A percentile compares a stretch with the other conserved stretches of the same genome.
phyloP scores from a whole-genome alignment of 352 stramenopile species.

The Pythium utonaiense region DNA sequence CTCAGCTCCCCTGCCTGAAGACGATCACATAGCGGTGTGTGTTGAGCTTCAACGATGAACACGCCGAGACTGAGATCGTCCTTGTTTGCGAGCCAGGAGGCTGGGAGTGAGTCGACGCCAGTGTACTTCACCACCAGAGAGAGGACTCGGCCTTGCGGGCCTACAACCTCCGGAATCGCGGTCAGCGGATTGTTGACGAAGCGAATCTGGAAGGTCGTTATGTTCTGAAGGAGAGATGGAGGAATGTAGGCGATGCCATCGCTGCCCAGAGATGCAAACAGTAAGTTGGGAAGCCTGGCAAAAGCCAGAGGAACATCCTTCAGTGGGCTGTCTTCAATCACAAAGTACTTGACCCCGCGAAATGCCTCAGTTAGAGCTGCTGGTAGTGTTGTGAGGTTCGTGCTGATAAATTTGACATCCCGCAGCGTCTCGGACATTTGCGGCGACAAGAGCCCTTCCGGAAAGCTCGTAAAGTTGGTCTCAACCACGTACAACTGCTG shows the following conservation, averaged over 20 bases:
- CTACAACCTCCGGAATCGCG: background rate
- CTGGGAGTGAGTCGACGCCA: background rate
- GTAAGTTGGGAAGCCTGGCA: background rate
- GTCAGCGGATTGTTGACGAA: constrained; percentile 10
- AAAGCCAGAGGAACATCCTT: background rate
- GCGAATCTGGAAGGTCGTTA: background rate
- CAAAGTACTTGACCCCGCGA: background rate
- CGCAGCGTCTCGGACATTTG: background rate
- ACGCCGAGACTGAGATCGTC: no score
- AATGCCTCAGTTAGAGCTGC: background rate
- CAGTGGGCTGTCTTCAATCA: background rate
- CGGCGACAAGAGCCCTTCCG: background rate
- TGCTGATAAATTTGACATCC: constrained; percentile 1
- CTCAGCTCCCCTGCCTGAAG: no score
- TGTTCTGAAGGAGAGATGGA: background rate
- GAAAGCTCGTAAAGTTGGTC: constrained; percentile 8
- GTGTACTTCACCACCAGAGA: no score
- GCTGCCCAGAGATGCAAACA: background rate
- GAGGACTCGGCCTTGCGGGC: background rate
- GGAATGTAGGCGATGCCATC: constrained; percentile 5
- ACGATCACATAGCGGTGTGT: constrained; percentile 4
- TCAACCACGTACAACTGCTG: background rate
- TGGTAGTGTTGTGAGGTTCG: constrained; percentile 1
- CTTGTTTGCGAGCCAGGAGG: background rate
- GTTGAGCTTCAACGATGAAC: no score